These are phyloP conservation scores for Coffea canephora DNA, from an alignment of 257 asterid species.

Conservation along the genomic window DNA sequence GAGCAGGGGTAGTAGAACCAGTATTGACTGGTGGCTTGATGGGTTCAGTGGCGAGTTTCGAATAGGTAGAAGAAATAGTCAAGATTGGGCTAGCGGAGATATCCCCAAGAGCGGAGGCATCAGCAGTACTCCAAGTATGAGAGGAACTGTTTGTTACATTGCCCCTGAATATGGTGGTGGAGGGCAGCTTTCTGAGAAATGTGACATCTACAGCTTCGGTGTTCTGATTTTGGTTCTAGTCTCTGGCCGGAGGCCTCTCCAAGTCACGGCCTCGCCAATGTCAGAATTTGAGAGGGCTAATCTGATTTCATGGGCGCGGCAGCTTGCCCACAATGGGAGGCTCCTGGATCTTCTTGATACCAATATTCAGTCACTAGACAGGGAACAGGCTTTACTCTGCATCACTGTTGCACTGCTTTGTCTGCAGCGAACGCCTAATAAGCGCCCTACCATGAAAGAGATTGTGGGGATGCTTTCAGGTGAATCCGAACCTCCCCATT, in stretches of 20 bases:
- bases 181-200: constrained; percentile 61
- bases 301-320: constrained; percentile 87
- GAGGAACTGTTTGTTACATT: constrained; percentile 91
- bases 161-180: constrained; percentile 89
- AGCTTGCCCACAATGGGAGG: constrained; percentile 69
- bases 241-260: constrained; percentile 92
- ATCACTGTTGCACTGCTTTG: constrained; percentile 77
- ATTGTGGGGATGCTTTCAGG: constrained; percentile 85
- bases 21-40: constrained; percentile 84
- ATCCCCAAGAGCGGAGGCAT: constrained; percentile 87
- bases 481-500: constrained; percentile 70
- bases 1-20: constrained; percentile 50
- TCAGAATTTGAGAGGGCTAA: constrained; percentile 91
- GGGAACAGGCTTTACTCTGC: constrained; percentile 64
- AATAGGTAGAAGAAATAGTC: constrained; percentile 62
- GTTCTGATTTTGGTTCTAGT: constrained; percentile 69
- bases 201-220: constrained; percentile 91
- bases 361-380: constrained; percentile 46
- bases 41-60: constrained; percentile 84
- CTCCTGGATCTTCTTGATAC: constrained; percentile 79
- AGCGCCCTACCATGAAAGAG: constrained; percentile 76
- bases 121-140: constrained; percentile 93
- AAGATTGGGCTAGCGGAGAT: constrained; percentile 69
- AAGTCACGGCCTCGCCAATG: constrained; percentile 90
- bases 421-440: constrained; percentile 66